Evolutionary conservation across 2,329 filamentous ascomycete species (phyloP).

Genomic region (Sporothrix euskadiensis): DNA sequence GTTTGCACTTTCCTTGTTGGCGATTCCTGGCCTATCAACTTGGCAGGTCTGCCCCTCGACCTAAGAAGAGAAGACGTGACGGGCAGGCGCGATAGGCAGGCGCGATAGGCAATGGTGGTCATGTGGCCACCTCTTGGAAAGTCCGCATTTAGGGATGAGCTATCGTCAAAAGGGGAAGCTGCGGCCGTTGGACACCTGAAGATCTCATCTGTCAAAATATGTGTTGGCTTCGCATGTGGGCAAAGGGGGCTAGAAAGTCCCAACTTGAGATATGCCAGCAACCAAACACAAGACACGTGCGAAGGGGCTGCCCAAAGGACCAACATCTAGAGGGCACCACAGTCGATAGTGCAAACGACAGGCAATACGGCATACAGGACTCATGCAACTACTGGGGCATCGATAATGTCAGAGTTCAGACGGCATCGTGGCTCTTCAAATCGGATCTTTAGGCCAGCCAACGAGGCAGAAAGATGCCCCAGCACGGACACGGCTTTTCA

Average conservation of each 20-base stretch:
- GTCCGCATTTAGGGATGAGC: not conserved
- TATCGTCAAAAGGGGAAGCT: not conserved
- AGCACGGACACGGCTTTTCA: not conserved
- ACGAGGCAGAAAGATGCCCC: not conserved
- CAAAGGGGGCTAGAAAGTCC: not conserved
- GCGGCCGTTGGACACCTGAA: not conserved
- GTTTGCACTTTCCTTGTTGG: not conserved
- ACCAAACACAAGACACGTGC: not conserved
- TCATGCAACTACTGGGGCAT: not conserved
- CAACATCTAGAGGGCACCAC: not conserved
- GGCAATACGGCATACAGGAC: not conserved
- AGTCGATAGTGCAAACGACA: not conserved
- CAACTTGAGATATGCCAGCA: not conserved
- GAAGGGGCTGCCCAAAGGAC: not conserved
- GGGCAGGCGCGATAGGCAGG: conserved; percentile 17
- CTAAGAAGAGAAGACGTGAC: not conserved
- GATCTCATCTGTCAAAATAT: not conserved
- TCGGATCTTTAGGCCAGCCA: too few relatives aligned
- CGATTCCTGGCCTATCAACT: not conserved
- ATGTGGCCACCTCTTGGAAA: not conserved
- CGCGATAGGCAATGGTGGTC: not conserved
- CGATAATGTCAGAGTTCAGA: too few relatives aligned
- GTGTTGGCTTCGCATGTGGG: not conserved
- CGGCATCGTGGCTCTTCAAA: not conserved
- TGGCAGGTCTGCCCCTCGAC: not conserved